Conservation (phyloP, 345 rosid species). For the Stellera chamaejasme region DNA sequence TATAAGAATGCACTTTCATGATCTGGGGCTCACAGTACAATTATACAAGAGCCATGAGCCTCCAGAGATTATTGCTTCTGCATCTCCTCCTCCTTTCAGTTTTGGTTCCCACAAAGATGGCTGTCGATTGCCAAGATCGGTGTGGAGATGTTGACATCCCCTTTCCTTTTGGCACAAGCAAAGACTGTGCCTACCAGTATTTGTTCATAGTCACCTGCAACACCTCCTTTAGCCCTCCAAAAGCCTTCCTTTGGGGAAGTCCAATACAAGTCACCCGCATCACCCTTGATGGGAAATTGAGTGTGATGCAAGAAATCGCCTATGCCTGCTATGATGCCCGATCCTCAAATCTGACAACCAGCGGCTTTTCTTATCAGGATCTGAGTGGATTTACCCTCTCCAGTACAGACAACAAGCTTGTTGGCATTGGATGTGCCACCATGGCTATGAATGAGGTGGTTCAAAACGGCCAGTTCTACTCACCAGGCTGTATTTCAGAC, state of each 20-base stretch:
- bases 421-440: constrained; percentile 13
- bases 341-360: not conserved
- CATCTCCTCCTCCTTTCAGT: not conserved
- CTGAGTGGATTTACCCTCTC: not conserved
- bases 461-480: not conserved
- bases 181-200: not conserved
- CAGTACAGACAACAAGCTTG: not conserved
- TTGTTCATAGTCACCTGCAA: constrained; percentile 5
- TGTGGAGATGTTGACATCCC: constrained; percentile 18
- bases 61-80: no score
- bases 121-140: not conserved
- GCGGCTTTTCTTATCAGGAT: not conserved
- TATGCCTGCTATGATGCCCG: constrained; percentile 2
- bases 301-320: constrained; percentile 7
- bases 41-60: no score
- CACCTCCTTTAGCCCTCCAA: not conserved
- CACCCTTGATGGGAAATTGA: not conserved
- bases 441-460: not conserved
- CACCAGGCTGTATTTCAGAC: constrained; percentile 3
- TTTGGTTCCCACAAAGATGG: not conserved
- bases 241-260: not conserved
- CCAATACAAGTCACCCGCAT: not conserved
- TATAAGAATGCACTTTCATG: no score
- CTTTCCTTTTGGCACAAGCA: constrained; percentile 13
- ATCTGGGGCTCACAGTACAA: no score